phyloP scores from a whole-genome alignment of 345 rosid genomes.

The Hibiscus mutabilis region DNA sequence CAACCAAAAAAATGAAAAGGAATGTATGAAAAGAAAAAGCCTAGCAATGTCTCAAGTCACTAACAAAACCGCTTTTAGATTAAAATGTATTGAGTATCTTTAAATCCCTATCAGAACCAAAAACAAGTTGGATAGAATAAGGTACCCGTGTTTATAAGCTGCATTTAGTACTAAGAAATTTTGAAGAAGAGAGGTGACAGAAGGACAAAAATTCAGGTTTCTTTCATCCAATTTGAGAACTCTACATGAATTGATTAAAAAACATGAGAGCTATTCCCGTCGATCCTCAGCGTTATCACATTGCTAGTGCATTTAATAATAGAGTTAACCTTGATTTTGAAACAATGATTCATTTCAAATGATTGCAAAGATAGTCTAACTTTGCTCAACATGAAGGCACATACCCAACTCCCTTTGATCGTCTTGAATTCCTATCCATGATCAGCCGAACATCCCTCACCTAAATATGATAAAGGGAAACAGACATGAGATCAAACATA shows the following conservation, averaged over 20 bases:
- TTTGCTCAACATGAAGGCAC: constrained; percentile 20
- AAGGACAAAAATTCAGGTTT: constrained; percentile 45
- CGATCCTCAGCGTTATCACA: constrained; percentile 98
- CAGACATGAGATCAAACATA: constrained; percentile 5
- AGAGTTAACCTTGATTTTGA: constrained; percentile 80
- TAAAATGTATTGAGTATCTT: not conserved
- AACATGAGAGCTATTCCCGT: constrained; percentile 76
- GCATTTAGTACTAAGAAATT: constrained; percentile 23
- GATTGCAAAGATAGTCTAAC: constrained; percentile 24
- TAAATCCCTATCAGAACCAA: constrained; percentile 2
- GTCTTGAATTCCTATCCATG: constrained; percentile 92
- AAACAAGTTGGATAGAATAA: constrained; percentile 20
- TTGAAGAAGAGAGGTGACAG: constrained; percentile 32
- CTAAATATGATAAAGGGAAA: constrained; percentile 35
- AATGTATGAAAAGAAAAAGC: not conserved
- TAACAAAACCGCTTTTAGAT: not conserved
- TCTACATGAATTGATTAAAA: constrained; percentile 96
- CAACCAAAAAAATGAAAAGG: not conserved
- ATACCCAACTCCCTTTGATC: constrained; percentile 99
- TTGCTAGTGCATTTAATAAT: constrained; percentile 94
- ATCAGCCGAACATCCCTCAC: constrained; percentile 97
- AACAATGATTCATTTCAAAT: constrained; percentile 43
- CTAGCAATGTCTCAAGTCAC: not conserved
- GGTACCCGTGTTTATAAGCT: constrained; percentile 20
- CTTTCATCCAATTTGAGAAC: constrained; percentile 83